Base-by-base conservation (phyloP, 2,329 filamentous ascomycete genomes). In the Emmonsiellopsis sp. region DNA sequence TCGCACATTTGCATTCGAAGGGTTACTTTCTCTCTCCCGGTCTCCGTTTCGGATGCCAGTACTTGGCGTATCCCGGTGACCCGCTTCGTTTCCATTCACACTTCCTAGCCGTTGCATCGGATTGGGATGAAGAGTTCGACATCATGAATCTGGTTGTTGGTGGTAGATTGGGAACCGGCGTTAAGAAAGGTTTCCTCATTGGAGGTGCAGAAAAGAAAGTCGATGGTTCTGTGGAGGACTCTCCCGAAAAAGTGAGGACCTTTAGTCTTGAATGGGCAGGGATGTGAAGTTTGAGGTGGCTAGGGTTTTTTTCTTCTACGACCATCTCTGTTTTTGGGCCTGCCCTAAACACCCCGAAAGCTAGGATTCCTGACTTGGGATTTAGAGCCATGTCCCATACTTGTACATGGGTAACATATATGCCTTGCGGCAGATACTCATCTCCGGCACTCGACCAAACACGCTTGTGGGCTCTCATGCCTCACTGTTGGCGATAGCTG, bases 231-330 rank as follows among this genome's bases (percentile, higher is more conserved):
- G 57, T 64, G 27, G 57, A 68, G 50, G 70, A 57, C n/a, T 49
- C 45, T 44, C 52, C 62, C 53, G 51, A 60, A 17, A 65, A 57
- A 34, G 70, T 92, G 21, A 79, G 87, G 59, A 81, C 86, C 0
- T 95, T 95, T 64, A 91, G 87, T 61, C 80, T 96, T 51, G 91
- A 96, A 72, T 96, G 91, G 92, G 91, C 88, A 51, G 90, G 87
- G 33, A 93, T 96, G 85, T 96, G 79, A 80, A 47, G 5, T 6
- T 13, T 31, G 32, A 48, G 33, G 11, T 39, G 9, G 14, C 8
- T 48, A 39, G 40, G 6, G 7, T 32, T 42, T 44, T 44, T 11
- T 27, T 39, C 6, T 27, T 37, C 11, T 49, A 27, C 21, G 21
- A 27, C 21, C 21, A 27, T 27, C 17, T 13, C 7, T 32, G 17